Evolutionary conservation across 2,329 filamentous ascomycete species (phyloP), one percentile per base, ranked within the genome.

Genomic region (Sporothrix luriei): DNA sequence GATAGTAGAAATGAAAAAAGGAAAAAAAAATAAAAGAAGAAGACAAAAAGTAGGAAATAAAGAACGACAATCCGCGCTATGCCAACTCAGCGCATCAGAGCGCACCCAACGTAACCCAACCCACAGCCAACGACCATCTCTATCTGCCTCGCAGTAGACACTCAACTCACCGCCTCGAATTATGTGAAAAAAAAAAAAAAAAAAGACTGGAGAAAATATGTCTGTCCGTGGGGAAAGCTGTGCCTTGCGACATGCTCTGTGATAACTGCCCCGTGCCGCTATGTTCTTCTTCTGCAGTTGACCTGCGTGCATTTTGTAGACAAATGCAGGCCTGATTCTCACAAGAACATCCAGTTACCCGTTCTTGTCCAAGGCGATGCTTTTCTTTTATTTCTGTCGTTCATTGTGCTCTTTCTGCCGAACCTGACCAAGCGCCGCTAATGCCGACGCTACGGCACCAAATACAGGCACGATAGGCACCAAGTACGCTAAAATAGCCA

Each of bases 81-180:
- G 38, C 48, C 64, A 46, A 26, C 64, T 66, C 64, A 29, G 64
- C 48, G 51, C 62, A 52, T 19, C 48, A 40, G 19, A 51, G 62
- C 21, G 19, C n/a, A 52, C 40, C 2, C 33, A 33, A 33, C 29
- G 29, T 33, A 33, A 33, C 33, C 33, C 3, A 33, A 7, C 5
- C 40, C 40, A 43, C n/a, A 38, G 33, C 29, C 4, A 1, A 29
- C 29, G 6, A 40, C 16, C 5, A 26, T 26, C 29, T 29, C 40
- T 2, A 13, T 29, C 9, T 49, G 49, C 48, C 48, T 66, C 64
- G 24, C 48, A 5, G 14, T 21, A 19, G 46, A 52, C 48, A 29
- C 62, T 38, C 62, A 65, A 51, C 46, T 51, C 62, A 66, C 62
- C 62, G 62, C 62, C 62, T 64, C 43, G 5, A 62, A 24, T 46